phyloP scores from a whole-genome alignment of 345 rosid genomes.

The Angophora floribunda region DNA sequence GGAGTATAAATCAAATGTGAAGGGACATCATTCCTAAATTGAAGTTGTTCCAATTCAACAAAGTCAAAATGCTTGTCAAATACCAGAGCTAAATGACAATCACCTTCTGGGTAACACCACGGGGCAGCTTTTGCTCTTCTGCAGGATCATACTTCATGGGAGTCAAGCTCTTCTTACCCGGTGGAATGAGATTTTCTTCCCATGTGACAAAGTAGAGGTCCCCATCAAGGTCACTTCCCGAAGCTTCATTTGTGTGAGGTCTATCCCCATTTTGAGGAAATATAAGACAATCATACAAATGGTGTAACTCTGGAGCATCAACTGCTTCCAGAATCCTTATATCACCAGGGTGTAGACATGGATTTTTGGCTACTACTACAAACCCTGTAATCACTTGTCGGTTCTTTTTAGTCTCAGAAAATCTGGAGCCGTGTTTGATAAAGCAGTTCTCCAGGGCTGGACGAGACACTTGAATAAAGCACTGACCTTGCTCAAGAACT shows the following conservation, averaged over 20 bases:
- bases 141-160: slow-evolving; percentile 67
- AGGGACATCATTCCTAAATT: no score
- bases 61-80: background rate
- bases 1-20: no score
- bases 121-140: slow-evolving; percentile 15
- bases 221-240: slow-evolving; percentile 98
- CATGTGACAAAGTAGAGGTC: slow-evolving; percentile 89
- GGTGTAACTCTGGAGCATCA: slow-evolving; percentile 61
- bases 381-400: slow-evolving; percentile 53
- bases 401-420: slow-evolving; percentile 41
- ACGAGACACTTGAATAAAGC: slow-evolving; percentile 82
- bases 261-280: slow-evolving; percentile 94
- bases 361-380: slow-evolving; percentile 83
- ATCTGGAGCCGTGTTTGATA: slow-evolving; percentile 68
- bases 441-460: slow-evolving; percentile 70
- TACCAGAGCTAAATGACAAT: background rate
- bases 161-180: slow-evolving; percentile 54
- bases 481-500: slow-evolving; percentile 78
- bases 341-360: slow-evolving; percentile 98
- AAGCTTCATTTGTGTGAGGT: slow-evolving; percentile 92
- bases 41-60: no score
- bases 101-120: slow-evolving; percentile 63
- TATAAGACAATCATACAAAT: slow-evolving; percentile 72
- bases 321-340: slow-evolving; percentile 87
- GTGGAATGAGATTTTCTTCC: slow-evolving; percentile 87